Conservation (phyloP, 2,329 filamentous ascomycete genomes). For the Akanthomyces lecanii region DNA sequence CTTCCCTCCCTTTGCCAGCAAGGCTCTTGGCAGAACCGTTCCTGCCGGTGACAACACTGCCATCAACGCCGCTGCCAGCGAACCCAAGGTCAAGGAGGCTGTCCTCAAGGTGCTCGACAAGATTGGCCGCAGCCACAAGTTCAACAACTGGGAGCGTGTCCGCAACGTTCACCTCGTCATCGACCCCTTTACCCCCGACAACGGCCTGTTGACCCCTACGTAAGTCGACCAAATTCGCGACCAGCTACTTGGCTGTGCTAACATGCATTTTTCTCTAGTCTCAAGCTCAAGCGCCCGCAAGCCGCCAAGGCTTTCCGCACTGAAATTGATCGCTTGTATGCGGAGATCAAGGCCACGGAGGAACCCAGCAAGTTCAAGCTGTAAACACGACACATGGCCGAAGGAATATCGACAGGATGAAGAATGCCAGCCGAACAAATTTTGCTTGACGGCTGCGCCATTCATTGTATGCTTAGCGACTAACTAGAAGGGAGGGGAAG, state of each 20-base stretch:
- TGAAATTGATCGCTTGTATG: slow-evolving; percentile 55
- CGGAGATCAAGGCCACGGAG: slow-evolving; percentile 43
- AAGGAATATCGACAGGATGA: not conserved
- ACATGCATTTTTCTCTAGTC: slow-evolving; percentile 32
- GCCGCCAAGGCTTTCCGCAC: slow-evolving; percentile 48
- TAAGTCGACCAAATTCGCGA: slow-evolving; percentile 45
- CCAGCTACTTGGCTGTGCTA: slow-evolving; percentile 2
- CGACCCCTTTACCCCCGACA: slow-evolving; percentile 91
- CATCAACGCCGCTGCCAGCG: slow-evolving; percentile 61
- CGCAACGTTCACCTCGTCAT: slow-evolving; percentile 69
- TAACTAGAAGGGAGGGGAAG: not conserved
- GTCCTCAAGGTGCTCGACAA: slow-evolving; percentile 74
- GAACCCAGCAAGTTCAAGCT: slow-evolving; percentile 41
- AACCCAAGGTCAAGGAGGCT: slow-evolving; percentile 68
- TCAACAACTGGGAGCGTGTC: slow-evolving; percentile 88
- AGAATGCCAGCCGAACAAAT: not conserved
- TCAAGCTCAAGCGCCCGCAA: slow-evolving; percentile 59
- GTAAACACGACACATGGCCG: slow-evolving; percentile 25
- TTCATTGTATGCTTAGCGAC: slow-evolving; percentile 11
- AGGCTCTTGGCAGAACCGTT: slow-evolving; percentile 67
- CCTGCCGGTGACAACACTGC: slow-evolving; percentile 60
- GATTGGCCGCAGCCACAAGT: slow-evolving; percentile 77
- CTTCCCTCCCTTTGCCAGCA: slow-evolving; percentile 78
- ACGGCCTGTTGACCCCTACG: slow-evolving; percentile 85
- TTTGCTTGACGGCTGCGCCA: not conserved